phyloP scores from a whole-genome alignment of 306 rosid species.

The Gillenia trifoliata region DNA sequence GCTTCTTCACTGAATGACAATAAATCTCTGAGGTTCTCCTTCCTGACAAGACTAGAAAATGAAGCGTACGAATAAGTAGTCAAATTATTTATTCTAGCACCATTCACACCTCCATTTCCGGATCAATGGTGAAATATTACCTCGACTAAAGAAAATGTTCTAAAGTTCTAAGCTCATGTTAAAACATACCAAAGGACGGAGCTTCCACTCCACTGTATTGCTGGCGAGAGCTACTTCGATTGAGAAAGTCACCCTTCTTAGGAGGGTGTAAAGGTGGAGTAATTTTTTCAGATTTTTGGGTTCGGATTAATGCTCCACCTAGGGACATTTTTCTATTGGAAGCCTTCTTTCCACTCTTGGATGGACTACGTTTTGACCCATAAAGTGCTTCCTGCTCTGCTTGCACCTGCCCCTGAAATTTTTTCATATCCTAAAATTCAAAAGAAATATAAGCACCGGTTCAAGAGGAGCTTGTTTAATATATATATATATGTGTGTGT shows the following conservation, averaged over 20 bases:
- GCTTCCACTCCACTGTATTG: conserved; percentile 28
- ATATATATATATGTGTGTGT: too few relatives aligned
- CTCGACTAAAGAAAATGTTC: too few relatives aligned
- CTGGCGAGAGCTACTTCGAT: conserved; percentile 33
- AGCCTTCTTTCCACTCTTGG: conserved; percentile 31
- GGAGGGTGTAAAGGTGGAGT: conserved; percentile 32
- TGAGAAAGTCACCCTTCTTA: conserved; percentile 32
- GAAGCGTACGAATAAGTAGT: background rate
- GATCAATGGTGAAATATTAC: too few relatives aligned
- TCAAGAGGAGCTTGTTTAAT: background rate
- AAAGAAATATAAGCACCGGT: background rate
- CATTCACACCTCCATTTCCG: too few relatives aligned
- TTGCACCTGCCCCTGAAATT: conserved; percentile 35
- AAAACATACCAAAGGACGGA: conserved; percentile 27
- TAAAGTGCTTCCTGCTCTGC: conserved; percentile 63
- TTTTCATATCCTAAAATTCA: conserved; percentile 35
- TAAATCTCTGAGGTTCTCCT: conserved; percentile 25
- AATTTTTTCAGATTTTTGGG: conserved; percentile 33
- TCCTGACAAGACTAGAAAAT: conserved; percentile 23
- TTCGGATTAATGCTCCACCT: conserved; percentile 54
- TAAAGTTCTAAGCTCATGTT: background rate
- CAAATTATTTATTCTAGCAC: background rate
- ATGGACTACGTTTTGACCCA: conserved; percentile 41
- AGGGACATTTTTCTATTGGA: conserved; percentile 41
- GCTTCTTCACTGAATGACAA: conserved; percentile 28